Evolutionary conservation across 2,329 filamentous ascomycete genomes (phyloP).

Genomic region (Penicillium olsonii): DNA sequence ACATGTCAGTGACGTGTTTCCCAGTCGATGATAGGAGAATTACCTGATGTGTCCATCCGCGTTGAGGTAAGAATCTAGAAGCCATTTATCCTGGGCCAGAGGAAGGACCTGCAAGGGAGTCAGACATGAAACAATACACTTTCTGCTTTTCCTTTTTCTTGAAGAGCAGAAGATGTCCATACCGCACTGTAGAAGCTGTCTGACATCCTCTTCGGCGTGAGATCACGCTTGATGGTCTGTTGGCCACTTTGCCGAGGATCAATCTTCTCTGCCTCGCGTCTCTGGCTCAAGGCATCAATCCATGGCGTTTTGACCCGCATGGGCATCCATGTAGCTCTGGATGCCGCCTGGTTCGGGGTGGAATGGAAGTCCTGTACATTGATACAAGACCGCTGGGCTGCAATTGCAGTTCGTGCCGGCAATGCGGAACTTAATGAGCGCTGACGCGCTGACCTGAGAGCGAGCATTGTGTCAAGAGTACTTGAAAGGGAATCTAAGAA

Average conservation of each 20-base stretch:
- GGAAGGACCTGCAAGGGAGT: constrained; percentile 59
- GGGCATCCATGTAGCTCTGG: constrained; percentile 48
- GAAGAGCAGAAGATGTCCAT: constrained; percentile 28
- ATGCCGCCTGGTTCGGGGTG: constrained; percentile 27
- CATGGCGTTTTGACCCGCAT: constrained; percentile 67
- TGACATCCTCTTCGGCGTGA: constrained; percentile 68
- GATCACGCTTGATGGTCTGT: constrained; percentile 51
- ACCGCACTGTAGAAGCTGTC: constrained; percentile 71
- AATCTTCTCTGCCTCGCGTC: constrained; percentile 45
- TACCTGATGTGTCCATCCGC: constrained; percentile 71
- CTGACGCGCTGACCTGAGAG: constrained; percentile 18
- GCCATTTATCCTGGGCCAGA: constrained; percentile 72
- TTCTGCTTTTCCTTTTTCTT: background rate
- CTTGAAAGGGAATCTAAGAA: background rate
- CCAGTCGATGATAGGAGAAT: background rate
- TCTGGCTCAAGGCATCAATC: constrained; percentile 64
- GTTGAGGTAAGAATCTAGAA: constrained; percentile 77
- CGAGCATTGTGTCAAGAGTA: constrained; percentile 15
- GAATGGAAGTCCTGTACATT: constrained; percentile 29
- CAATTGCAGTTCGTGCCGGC: constrained; percentile 13
- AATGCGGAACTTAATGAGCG: constrained; percentile 19
- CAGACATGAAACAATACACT: background rate
- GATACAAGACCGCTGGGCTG: constrained; percentile 13
- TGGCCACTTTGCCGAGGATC: constrained; percentile 19
- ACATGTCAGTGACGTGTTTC: constrained; percentile 18